Conservation (phyloP, 768 basidiomycete genomes). For the Cystobasidium ongulense region DNA sequence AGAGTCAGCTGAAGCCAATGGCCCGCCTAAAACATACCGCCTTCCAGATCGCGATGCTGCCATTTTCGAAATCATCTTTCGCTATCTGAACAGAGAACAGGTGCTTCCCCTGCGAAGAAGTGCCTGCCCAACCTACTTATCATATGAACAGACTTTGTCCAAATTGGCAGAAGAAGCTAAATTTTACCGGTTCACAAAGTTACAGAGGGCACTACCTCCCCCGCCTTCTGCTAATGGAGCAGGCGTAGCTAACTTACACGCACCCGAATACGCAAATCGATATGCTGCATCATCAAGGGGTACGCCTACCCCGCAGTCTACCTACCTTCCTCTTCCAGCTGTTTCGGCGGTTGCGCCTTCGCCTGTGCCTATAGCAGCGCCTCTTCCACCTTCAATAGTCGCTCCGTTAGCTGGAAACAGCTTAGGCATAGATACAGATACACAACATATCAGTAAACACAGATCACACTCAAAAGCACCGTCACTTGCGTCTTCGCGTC, state of each 20-base stretch:
- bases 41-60: constrained; percentile 23
- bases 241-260: neutral
- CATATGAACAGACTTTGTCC: constrained; percentile 15
- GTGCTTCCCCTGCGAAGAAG: constrained; percentile 17
- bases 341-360: neutral
- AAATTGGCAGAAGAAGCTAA: constrained; percentile 26
- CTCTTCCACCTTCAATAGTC: neutral
- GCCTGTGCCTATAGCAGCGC: neutral
- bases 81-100: constrained; percentile 21
- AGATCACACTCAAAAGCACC: neutral
- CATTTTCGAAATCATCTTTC: constrained; percentile 27
- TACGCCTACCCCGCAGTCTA: neutral
- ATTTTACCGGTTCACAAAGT: constrained; percentile 22
- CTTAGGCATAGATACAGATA: neutral
- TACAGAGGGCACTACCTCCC: neutral
- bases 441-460: neutral
- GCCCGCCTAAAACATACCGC: constrained; percentile 5
- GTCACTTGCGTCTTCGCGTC: neutral
- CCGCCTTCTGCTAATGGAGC: constrained; percentile 1
- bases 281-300: neutral
- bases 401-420: neutral
- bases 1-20: neutral
- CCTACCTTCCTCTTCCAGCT: neutral
- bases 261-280: neutral
- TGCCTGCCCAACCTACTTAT: constrained; percentile 9